A percentile compares a stretch with the other conserved stretches of the same genome.
phyloP scores from a whole-genome alignment of 495 filamentous ascomycete species.

The Trichoderma gamsii region DNA sequence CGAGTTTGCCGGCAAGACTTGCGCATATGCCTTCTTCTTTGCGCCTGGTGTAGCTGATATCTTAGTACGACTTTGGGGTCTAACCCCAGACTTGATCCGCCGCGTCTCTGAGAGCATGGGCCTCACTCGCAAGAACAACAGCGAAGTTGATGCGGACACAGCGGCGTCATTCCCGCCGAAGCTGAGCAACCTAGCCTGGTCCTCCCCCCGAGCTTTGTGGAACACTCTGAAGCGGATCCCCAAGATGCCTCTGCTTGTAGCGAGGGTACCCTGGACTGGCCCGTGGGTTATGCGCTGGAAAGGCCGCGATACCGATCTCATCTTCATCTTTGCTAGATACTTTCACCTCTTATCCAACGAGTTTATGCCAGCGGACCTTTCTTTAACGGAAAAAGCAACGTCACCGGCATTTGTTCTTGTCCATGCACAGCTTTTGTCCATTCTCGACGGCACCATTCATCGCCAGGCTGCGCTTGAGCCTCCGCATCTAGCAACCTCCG shows the following conservation, averaged over 20 bases:
- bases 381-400: slow-evolving; percentile 57
- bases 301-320: slow-evolving; percentile 84
- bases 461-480: slow-evolving; percentile 52
- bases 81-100: slow-evolving; percentile 57
- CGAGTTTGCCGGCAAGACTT: slow-evolving; percentile 87
- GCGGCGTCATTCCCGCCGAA: slow-evolving; percentile 64
- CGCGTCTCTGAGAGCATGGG: slow-evolving; percentile 63
- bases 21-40: slow-evolving; percentile 95
- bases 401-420: slow-evolving; percentile 78
- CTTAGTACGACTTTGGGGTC: slow-evolving; percentile 75
- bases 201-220: slow-evolving; percentile 55
- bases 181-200: slow-evolving; percentile 66
- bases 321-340: slow-evolving; percentile 91
- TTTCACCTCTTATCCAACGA: slow-evolving; percentile 78
- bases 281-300: slow-evolving; percentile 83
- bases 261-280: slow-evolving; percentile 76
- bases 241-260: slow-evolving; percentile 60
- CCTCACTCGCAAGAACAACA: slow-evolving; percentile 34
- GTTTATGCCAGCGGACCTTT: slow-evolving; percentile 60
- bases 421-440: slow-evolving; percentile 75
- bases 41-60: slow-evolving; percentile 85
- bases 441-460: slow-evolving; percentile 82
- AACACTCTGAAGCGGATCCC: slow-evolving; percentile 62
- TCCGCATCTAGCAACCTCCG: slow-evolving; percentile 60
- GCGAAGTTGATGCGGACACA: slow-evolving; percentile 43